Base-by-base conservation (phyloP, 1,284 basidiomycete species). In the Bjerkandera adusta region DNA sequence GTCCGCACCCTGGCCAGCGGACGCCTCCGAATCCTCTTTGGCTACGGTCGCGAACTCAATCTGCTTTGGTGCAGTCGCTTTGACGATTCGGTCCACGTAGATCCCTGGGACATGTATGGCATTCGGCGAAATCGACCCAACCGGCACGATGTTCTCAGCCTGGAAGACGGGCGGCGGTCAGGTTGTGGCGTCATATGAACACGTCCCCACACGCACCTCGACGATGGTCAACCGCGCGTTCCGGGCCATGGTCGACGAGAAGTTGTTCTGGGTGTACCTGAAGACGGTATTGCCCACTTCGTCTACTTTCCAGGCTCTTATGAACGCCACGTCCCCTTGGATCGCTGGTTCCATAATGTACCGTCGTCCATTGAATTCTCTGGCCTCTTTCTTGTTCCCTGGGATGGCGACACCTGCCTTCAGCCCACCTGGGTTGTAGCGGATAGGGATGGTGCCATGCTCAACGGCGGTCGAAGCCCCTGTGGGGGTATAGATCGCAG, bases 271-370 rank as follows among this genome's bases (percentile, higher is more conserved):
- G 5, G 92, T 81, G 65, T 92, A 95, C 83, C 88, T 76, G 74
- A 93, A 93, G 33, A 92, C 84, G 60, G 83, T 86, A 65, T 93
- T 92, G 1, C 89, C 90, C 34, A 83, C 79, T 64, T 93, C 91
- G 63, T 98, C 96, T 11, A 85, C 95, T 69, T 97, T 97, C 93
- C 93, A 97, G 5, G 93, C 96, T 49, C 87, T 78, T 37, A 99
- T 72, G 63, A 98, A 87, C 20, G 94, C 95, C 45, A 92, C 83
- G 65, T 94, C 92, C 22, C 89, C 93, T 33, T 82, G 73, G 58
- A 97, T 85, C 6, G 91, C 84, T 20, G 89, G 83, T 68, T 99
- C 95, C 59, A 97, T 75, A 32, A 98, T 73, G 69, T 87, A 97
- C 63, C 81, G 76, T 59, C 87, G 80, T 18, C 92, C 94, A 55